Conservation (phyloP, 2,329 filamentous ascomycete species). For the Xylaria sp. region DNA sequence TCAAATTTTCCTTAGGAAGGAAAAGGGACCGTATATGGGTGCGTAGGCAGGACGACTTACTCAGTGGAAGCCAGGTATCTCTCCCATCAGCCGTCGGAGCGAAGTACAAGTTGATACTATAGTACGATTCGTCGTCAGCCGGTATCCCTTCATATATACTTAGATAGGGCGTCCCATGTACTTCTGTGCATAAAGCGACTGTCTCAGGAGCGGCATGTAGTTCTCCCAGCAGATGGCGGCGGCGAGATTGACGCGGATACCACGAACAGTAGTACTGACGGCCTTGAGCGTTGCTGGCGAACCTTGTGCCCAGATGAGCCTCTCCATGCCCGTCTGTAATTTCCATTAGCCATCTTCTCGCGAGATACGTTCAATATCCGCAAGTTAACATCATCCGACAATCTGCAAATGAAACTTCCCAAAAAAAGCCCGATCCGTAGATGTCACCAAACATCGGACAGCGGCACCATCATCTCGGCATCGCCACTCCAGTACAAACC, state of each 20-base stretch:
- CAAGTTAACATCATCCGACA: too few relatives aligned
- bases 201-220: slow-evolving; percentile 89
- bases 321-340: slow-evolving; percentile 58
- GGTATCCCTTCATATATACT: neutral
- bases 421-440: neutral
- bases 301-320: slow-evolving; percentile 88
- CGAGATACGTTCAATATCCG: neutral
- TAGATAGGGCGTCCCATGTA: slow-evolving; percentile 2
- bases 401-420: neutral
- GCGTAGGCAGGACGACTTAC: slow-evolving; percentile 3
- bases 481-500: neutral
- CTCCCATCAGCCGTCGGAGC: slow-evolving; percentile 87
- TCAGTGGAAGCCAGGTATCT: slow-evolving; percentile 72
- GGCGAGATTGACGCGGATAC: slow-evolving; percentile 78
- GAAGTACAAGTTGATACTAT: slow-evolving; percentile 79
- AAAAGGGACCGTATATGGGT: slow-evolving; percentile 33
- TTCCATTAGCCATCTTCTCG: slow-evolving; percentile 11
- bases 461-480: neutral
- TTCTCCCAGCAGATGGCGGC: slow-evolving; percentile 97
- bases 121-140: neutral
- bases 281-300: slow-evolving; percentile 79
- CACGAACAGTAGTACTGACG: slow-evolving; percentile 78
- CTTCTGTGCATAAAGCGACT: slow-evolving; percentile 85
- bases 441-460: neutral
- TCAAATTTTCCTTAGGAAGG: too few relatives aligned